Percentiles rank a stretch among this genome's conserved stretches.
Conservation (phyloP, 805 yeast species). For the Ogataea minuta region DNA sequence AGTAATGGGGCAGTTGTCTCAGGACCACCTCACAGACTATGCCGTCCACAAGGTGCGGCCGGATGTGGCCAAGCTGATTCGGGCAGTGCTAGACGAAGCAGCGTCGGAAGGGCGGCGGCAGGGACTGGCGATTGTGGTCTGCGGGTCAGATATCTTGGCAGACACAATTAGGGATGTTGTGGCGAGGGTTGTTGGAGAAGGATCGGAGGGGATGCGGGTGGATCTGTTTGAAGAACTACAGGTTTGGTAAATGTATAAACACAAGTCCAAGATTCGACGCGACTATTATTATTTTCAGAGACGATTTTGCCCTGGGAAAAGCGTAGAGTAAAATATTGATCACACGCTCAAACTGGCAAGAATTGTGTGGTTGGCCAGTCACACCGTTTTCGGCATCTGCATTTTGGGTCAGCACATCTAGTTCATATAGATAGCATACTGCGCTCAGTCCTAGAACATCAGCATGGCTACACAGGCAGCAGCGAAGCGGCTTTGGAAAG, state of each 20-base stretch:
- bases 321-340: constrained; percentile 9
- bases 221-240: constrained; percentile 59
- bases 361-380: constrained; percentile 6
- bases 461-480: constrained; percentile 48
- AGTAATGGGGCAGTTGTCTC: constrained; percentile 29
- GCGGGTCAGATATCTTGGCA: constrained; percentile 55
- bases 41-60: constrained; percentile 25
- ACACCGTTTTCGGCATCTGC: constrained; percentile 4
- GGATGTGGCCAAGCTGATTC: constrained; percentile 13
- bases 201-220: constrained; percentile 36
- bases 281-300: constrained; percentile 4
- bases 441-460: background rate
- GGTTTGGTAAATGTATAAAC: constrained; percentile 42
- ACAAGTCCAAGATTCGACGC: constrained; percentile 5
- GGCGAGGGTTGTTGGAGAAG: constrained; percentile 25
- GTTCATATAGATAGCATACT: background rate
- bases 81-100: constrained; percentile 29
- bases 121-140: constrained; percentile 49
- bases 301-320: constrained; percentile 11
- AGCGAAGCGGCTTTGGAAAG: constrained; percentile 79
- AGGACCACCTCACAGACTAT: constrained; percentile 36
- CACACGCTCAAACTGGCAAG: constrained; percentile 14
- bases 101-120: constrained; percentile 18
- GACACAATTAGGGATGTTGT: constrained; percentile 50
- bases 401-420: background rate